Base-by-base conservation (phyloP, 805 yeast genomes). In the Metschnikowia anglica region DNA sequence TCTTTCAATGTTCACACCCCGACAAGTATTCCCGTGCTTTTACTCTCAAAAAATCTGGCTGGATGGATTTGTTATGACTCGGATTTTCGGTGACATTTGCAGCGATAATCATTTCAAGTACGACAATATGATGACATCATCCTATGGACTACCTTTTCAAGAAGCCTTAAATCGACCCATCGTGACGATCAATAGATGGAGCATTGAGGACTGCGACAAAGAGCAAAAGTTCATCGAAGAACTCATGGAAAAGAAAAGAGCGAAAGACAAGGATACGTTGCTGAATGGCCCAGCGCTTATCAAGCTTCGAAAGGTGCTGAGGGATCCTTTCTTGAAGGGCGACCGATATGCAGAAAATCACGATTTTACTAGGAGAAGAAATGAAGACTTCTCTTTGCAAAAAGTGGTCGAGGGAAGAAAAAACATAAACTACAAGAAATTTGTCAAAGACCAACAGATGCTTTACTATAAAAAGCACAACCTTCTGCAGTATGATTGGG, bases 1-100 rank as follows among this genome's bases (percentile, higher is more conserved):
- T 10, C 52, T 75, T 1, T 46, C 56, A 4, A 30, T 58, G 24
- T 68, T 76, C 39, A 54, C 45, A 8, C 76, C 77, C 0, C 50
- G 41, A 10, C 72, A 72, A 36, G 75, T 75, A 0, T 72, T 61
- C 37, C 79, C 79, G 0, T 68, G 73, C 35, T 62, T 61, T n/a
- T 69, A 61, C 27, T 61, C 67, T 1, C 35, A 29, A 7, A 27
- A 47, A 1, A 51, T 62, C 0, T 74, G 76, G 77, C 40, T 36
- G 7, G 49, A 52, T 18, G 77, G 77, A 0, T 65, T 70, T 41
- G 49, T 61, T 19, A 68, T 75, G 62, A 32, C 53, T 4, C 52
- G 76, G 29, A 50, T 72, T 2, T 76, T 74, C 59, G 76, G 75
- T 3, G 36, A 34, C 12, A 19, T 48, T n/a, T 52, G 56, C 37